A percentile compares a stretch with the other conserved stretches of the same genome.
Conservation (phyloP, 495 filamentous ascomycete genomes). For the Talaromyces trachyspermus region DNA sequence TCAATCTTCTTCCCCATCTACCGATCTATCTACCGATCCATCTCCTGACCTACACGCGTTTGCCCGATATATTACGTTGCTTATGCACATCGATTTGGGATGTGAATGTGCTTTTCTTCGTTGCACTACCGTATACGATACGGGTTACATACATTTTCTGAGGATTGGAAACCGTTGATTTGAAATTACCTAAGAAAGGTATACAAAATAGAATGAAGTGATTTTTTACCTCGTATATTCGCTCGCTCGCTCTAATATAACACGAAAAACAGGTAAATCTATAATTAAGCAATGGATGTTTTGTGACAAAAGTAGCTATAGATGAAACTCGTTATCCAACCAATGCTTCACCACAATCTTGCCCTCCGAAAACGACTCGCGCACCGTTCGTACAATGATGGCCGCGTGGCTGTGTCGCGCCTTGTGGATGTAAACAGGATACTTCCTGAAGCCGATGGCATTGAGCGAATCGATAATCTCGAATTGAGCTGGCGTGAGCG, state of each 20-base stretch:
- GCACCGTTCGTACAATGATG: conserved; percentile 71
- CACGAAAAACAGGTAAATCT: too few relatives aligned
- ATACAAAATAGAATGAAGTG: not conserved
- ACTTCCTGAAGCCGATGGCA: conserved; percentile 68
- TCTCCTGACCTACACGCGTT: too few relatives aligned
- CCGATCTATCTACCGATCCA: too few relatives aligned
- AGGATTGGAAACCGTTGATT: too few relatives aligned
- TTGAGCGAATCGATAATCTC: conserved; percentile 74
- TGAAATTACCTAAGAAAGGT: not conserved
- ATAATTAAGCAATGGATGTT: too few relatives aligned
- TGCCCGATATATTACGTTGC: too few relatives aligned
- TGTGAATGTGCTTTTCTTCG: too few relatives aligned
- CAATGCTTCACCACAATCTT: conserved; percentile 75
- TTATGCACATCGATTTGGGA: too few relatives aligned
- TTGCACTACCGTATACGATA: too few relatives aligned
- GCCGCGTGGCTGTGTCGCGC: conserved; percentile 77
- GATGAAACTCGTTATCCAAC: conserved; percentile 68
- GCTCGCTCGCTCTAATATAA: not conserved
- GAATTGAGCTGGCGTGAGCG: conserved; percentile 73
- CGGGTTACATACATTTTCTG: too few relatives aligned
- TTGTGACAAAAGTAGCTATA: conserved; percentile 13
- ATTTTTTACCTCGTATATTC: not conserved
- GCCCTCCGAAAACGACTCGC: conserved; percentile 66
- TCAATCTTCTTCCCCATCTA: too few relatives aligned
- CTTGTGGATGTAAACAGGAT: conserved; percentile 79